Percentiles rank a stretch among this genome's conserved stretches.
Conservation (phyloP, 176 grass and related monocot genomes). For the Microstegium vimineum region DNA sequence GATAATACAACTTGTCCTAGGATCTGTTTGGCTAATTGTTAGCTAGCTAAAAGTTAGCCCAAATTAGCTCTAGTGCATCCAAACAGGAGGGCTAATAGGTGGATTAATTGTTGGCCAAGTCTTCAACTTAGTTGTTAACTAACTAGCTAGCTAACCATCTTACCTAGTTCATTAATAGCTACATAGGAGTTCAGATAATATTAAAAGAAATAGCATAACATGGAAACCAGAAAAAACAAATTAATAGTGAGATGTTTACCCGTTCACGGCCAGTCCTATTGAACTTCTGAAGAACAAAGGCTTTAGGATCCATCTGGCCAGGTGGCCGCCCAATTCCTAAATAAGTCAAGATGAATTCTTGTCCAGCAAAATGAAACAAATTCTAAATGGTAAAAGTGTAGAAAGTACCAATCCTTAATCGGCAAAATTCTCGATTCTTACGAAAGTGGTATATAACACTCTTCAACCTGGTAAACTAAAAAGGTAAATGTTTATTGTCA, state of each 20-base stretch:
- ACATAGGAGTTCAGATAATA: not conserved
- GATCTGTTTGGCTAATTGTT: too few relatives aligned
- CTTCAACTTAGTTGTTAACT: too few relatives aligned
- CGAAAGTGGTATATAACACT: constrained; percentile 79
- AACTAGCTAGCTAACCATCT: too few relatives aligned
- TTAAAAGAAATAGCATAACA: not conserved
- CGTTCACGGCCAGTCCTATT: constrained; percentile 58
- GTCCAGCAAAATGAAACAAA: not conserved
- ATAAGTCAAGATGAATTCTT: constrained; percentile 21
- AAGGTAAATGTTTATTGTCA: constrained; percentile 27
- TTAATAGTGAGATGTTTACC: constrained; percentile 40
- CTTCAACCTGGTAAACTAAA: constrained; percentile 63
- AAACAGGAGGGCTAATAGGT: too few relatives aligned
- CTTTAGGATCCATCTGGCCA: constrained; percentile 91
- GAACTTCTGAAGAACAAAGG: constrained; percentile 91
- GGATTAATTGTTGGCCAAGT: too few relatives aligned
- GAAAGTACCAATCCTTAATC: constrained; percentile 81
- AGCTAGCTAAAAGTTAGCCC: too few relatives aligned
- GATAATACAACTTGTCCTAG: not conserved
- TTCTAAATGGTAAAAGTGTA: not conserved
- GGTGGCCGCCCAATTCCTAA: constrained; percentile 76
- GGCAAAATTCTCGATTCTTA: constrained; percentile 70
- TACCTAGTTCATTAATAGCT: not conserved
- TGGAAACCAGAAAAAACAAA: not conserved
- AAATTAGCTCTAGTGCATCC: too few relatives aligned